Conservation (phyloP, 208 protist genomes). For the Porcisia deanei region DNA sequence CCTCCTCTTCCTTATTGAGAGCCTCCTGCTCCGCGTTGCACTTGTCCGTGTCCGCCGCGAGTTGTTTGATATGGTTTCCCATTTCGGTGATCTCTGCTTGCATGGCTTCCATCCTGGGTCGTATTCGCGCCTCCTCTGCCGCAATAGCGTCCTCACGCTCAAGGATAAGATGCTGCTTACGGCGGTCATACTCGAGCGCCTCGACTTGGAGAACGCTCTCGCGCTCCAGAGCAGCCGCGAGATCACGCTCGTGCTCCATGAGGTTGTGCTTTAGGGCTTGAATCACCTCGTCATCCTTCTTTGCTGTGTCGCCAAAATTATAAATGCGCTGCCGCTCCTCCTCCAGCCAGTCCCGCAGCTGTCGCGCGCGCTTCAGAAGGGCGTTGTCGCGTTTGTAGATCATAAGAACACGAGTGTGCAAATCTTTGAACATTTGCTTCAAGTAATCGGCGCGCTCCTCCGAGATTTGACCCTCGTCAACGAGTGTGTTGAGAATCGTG, state of each 20-base stretch:
- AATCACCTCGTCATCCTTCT: conserved; percentile 87
- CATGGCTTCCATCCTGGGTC: conserved; percentile 78
- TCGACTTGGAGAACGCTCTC: conserved; percentile 92
- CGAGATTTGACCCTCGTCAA: conserved; percentile 87
- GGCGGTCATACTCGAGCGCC: conserved; percentile 89
- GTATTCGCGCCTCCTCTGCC: conserved; percentile 86
- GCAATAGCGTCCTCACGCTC: conserved; percentile 90
- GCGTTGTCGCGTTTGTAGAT: conserved; percentile 92
- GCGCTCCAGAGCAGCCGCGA: conserved; percentile 81
- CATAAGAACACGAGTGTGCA: conserved; percentile 83
- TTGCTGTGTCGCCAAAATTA: conserved; percentile 61
- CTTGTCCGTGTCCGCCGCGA: conserved; percentile 44
- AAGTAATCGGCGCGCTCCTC: conserved; percentile 87
- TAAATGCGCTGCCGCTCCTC: conserved; percentile 71
- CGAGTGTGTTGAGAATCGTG: conserved; percentile 72
- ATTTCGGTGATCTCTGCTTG: conserved; percentile 75
- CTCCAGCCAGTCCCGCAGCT: conserved; percentile 85
- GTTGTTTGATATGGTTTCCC: conserved; percentile 76
- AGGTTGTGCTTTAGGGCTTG: conserved; percentile 77
- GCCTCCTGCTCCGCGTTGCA: conserved; percentile 45
- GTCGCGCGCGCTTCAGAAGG: conserved; percentile 83
- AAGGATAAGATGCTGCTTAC: conserved; percentile 83
- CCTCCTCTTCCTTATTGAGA: conserved; percentile 55
- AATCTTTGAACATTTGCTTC: conserved; percentile 84
- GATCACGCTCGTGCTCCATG: conserved; percentile 73